Evolutionary conservation across 2,329 filamentous ascomycete species (phyloP).

Genomic region (Conoideocrella luteorostrata): DNA sequence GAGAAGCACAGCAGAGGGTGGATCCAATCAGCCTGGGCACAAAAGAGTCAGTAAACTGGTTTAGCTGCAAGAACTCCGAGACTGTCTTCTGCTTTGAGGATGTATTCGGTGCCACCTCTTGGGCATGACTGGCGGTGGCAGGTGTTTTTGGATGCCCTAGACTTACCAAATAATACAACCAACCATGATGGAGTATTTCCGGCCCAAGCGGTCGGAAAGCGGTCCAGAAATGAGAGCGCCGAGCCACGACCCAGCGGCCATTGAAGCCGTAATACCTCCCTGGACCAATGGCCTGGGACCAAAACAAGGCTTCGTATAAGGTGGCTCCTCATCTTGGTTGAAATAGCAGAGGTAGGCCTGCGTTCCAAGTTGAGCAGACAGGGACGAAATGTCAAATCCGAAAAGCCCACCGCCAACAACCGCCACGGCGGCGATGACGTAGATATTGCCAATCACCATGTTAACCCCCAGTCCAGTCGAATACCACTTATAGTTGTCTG

Average conservation of each 20-base stretch:
- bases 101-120: too few species aligned
- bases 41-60: too few species aligned
- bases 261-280: conserved; percentile 45
- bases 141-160: neutral
- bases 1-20: conserved; percentile 36
- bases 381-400: conserved; percentile 64
- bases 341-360: conserved; percentile 33
- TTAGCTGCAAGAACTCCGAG: neutral
- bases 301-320: conserved; percentile 22
- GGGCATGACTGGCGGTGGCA: neutral
- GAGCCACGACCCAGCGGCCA: conserved; percentile 45
- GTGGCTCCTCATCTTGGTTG: conserved; percentile 29
- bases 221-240: conserved; percentile 42
- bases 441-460: conserved; percentile 28
- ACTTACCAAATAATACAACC: conserved; percentile 45
- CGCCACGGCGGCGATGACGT: conserved; percentile 28
- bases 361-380: conserved; percentile 38
- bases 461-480: conserved; percentile 7
- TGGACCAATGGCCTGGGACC: conserved; percentile 36
- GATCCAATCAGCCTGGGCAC: conserved; percentile 43
- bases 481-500: too few species aligned
- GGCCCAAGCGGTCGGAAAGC: conserved; percentile 42
- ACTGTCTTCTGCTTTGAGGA: too few species aligned
- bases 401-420: conserved; percentile 38
- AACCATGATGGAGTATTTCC: conserved; percentile 44